Base-by-base conservation (phyloP, 805 yeast species). In the Pichia cephalocereana region DNA sequence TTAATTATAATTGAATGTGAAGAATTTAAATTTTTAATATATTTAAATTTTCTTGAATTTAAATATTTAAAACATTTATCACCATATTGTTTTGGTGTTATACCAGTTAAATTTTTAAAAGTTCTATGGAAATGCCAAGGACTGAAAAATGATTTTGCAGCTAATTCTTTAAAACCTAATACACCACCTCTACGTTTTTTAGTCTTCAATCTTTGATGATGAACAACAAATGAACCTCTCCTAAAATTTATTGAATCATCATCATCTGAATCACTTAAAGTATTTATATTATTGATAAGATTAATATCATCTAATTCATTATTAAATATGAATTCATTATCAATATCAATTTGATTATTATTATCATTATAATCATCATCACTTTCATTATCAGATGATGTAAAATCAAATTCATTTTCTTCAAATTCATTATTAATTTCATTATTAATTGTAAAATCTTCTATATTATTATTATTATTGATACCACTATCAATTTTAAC, bases 41-140 rank as follows among this genome's bases (percentile, higher is more conserved):
- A 56, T 43, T 57, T 54, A 12, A 41, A 46, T 30, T 52, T 54
- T 12, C 64, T 63, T 52, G 44, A 38, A 28, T 73, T 74, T 55
- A 82, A 69, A 56, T 64, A 79, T 53, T 77, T 82, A 71, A 79
- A 82, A 61, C 95, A 85, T 53, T 81, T 80, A 60, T 87, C 95
- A 45, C 96, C 96, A 58, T 87, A 87, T 8, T 86, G 83, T 69
- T 87, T 86, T 26, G 95, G 95, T 1, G 96, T 87, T 50, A 86
- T 74, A 2, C 95, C 91, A 6, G 95, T 85, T 52, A 87, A 86
- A 47, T 82, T 77, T 65, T 88, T 83, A 71, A 88, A 88, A 26
- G 88, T 95, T 45, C 96, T 71, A 70, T 88, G 96, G 66, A 88
- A 88, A 65, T 88, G 96, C 96, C 96, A 88, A 27, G 96, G 93